Percentiles rank a stretch among this genome's conserved stretches.
Evolutionary conservation across 73 alveolate species (phyloP).

Genomic region (Durusdinium trenchii): DNA sequence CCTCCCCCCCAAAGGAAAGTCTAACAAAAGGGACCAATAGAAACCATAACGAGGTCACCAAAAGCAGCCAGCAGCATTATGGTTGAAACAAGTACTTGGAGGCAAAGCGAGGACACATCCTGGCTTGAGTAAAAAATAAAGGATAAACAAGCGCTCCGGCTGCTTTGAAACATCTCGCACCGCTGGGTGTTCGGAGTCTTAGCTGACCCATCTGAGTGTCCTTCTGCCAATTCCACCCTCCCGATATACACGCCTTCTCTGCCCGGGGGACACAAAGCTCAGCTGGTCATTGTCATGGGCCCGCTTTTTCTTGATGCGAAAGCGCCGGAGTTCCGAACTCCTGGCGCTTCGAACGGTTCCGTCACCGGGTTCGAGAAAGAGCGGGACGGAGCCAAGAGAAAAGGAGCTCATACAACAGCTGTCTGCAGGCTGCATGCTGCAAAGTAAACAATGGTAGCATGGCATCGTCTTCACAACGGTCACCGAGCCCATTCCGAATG

Average conservation of each 20-base stretch:
- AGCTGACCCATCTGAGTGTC: no score
- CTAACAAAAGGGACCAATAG: no score
- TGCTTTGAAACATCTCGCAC: not conserved
- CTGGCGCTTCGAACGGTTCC: not conserved
- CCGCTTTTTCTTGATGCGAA: slow-evolving; percentile 1
- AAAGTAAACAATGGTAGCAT: no score
- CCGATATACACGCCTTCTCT: slow-evolving; percentile 18
- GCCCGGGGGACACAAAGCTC: not conserved
- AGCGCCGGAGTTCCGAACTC: slow-evolving; percentile 55
- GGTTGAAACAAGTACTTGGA: no score
- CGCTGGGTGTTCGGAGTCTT: not conserved
- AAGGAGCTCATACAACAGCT: not conserved
- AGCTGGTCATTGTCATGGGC: slow-evolving; percentile 14
- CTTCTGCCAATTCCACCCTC: no score
- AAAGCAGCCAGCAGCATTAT: no score
- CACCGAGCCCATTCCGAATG: no score
- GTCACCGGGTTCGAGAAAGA: not conserved
- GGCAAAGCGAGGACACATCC: no score
- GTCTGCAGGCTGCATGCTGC: not conserved
- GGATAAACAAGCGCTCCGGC: not conserved
- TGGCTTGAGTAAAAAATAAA: no score
- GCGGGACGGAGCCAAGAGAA: not conserved
- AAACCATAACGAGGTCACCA: no score
- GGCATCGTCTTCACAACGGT: no score
- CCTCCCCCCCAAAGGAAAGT: no score